Conservation (phyloP, 176 grass and related monocot genomes). For the Avena atlantica region DNA sequence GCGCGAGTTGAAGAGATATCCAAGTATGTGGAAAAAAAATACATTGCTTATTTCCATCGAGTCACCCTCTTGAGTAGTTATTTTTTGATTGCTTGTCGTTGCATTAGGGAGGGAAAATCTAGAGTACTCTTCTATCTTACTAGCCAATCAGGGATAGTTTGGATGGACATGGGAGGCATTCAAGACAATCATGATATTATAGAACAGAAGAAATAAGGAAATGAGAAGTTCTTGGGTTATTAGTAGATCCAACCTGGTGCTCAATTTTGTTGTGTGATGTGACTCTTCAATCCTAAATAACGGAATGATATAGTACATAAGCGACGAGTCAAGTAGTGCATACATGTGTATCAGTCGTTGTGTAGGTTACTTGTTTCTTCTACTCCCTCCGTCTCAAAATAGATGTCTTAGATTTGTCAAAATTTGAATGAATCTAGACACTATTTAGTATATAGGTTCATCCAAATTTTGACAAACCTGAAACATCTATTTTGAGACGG, state of each 20-base stretch:
- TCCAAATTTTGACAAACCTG: too few relatives aligned
- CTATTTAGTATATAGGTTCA: too few relatives aligned
- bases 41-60: background rate
- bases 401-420: too few relatives aligned
- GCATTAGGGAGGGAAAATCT: background rate
- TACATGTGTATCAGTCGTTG: background rate
- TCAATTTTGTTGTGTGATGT: background rate
- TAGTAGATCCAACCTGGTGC: background rate
- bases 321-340: background rate
- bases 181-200: background rate
- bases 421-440: too few relatives aligned
- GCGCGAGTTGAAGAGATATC: slow-evolving; percentile 95
- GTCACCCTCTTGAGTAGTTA: background rate
- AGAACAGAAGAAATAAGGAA: background rate
- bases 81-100: background rate
- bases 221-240: background rate
- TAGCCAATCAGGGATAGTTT: background rate
- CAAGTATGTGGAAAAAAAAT: slow-evolving; percentile 62
- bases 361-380: slow-evolving; percentile 18
- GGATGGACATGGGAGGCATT: background rate
- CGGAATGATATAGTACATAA: background rate
- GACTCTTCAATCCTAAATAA: slow-evolving; percentile 19
- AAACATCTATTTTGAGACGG: too few relatives aligned
- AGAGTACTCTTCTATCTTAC: background rate
- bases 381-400: too few relatives aligned